These are phyloP conservation scores for Fusarium pininemorale DNA, from an alignment of 2,329 filamentous ascomycete genomes.

Conservation along the genomic window DNA sequence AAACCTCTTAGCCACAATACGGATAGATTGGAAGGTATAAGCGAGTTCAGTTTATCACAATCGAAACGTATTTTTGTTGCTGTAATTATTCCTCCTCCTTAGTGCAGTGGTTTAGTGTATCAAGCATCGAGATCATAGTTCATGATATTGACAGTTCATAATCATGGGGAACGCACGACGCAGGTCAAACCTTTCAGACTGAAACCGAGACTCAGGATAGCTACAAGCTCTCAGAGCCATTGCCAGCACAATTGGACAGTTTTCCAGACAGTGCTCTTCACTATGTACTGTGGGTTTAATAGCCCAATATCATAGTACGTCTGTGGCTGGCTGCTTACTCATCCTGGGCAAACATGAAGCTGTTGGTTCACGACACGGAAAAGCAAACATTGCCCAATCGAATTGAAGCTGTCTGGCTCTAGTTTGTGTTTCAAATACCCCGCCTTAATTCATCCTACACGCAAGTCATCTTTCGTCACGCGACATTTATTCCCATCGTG, in stretches of 20 bases:
- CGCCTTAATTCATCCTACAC: not conserved
- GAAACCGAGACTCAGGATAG: not conserved
- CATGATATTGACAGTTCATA: not conserved
- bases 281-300: not conserved
- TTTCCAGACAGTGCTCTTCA: not conserved
- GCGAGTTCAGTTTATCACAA: not conserved
- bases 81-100: not conserved
- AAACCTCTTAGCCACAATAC: not conserved
- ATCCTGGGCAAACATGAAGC: not conserved
- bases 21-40: not conserved
- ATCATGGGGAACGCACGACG: not conserved
- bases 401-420: not conserved
- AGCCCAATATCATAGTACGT: not conserved
- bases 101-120: not conserved
- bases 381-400: not conserved
- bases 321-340: not conserved
- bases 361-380: not conserved
- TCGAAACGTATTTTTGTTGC: not conserved
- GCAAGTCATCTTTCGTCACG: not conserved
- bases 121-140: not conserved
- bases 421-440: not conserved
- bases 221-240: not conserved
- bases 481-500: not conserved
- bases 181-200: not conserved
- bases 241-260: not conserved